phyloP scores from a whole-genome alignment of 306 rosid species.

The Sicyos edulis region DNA sequence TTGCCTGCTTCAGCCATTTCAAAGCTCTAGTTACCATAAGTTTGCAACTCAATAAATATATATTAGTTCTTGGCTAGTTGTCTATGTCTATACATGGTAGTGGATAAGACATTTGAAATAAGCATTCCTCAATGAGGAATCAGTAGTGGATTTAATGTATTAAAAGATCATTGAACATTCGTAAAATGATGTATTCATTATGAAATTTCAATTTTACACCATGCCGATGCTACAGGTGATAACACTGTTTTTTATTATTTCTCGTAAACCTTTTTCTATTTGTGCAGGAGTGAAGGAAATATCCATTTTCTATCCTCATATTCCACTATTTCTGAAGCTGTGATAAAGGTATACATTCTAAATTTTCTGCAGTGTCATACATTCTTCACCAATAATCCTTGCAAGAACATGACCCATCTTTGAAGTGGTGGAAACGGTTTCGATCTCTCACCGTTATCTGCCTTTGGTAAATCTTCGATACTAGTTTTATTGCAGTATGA shows the following conservation, averaged over 20 bases:
- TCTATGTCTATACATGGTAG: not conserved
- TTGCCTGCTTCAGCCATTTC: slow-evolving; percentile 60
- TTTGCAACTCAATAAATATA: not conserved
- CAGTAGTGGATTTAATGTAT: not conserved
- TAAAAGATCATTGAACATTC: not conserved
- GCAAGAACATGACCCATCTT: slow-evolving; percentile 25
- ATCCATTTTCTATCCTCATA: not conserved
- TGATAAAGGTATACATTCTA: not conserved
- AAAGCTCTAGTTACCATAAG: slow-evolving; percentile 43
- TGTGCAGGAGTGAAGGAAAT: slow-evolving; percentile 1
- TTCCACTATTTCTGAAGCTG: not conserved
- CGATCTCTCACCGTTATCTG: slow-evolving; percentile 21
- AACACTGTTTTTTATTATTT: slow-evolving; percentile 8
- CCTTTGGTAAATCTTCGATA: slow-evolving; percentile 23
- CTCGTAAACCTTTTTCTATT: not conserved
- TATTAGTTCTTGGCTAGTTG: slow-evolving; percentile 8
- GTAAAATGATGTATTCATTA: not conserved
- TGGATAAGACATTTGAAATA: not conserved
- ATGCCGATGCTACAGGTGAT: not conserved
- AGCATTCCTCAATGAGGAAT: slow-evolving; percentile 1
- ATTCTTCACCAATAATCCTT: slow-evolving; percentile 22
- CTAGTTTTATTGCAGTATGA: slow-evolving; percentile 15
- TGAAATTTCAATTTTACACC: not conserved
- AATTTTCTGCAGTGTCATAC: not conserved
- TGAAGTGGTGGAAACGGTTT: slow-evolving; percentile 25